These are phyloP conservation scores for Tarenaya hassleriana DNA, from an alignment of 345 rosid species.

Conservation along the genomic window DNA sequence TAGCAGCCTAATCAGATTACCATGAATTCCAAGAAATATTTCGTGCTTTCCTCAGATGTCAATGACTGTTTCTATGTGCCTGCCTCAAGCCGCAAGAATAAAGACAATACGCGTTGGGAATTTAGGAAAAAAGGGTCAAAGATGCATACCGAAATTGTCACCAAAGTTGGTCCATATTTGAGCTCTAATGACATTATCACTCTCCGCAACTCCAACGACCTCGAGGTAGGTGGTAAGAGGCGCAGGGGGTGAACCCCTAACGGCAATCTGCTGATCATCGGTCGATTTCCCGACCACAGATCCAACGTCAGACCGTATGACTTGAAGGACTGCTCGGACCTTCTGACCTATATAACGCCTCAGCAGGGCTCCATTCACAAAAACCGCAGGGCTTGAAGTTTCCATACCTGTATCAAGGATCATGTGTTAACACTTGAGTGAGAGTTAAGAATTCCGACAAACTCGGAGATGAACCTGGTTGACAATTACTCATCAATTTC, in stretches of 20 bases:
- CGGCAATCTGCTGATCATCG: slow-evolving; percentile 53
- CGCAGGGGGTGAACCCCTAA: slow-evolving; percentile 49
- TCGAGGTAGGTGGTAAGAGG: slow-evolving; percentile 62
- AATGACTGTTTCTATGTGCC: too few species aligned
- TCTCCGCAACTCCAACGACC: slow-evolving; percentile 80
- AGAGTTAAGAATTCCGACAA: too few species aligned
- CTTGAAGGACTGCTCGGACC: slow-evolving; percentile 72
- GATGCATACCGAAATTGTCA: slow-evolving; percentile 51
- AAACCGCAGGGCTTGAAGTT: slow-evolving; percentile 70
- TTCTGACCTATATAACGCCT: slow-evolving; percentile 52
- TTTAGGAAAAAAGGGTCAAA: background rate
- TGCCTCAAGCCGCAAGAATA: too few species aligned
- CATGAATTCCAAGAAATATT: too few species aligned
- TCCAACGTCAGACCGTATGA: slow-evolving; percentile 41
- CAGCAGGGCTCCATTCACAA: slow-evolving; percentile 68
- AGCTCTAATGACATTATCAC: slow-evolving; percentile 51
- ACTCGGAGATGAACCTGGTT: too few species aligned
- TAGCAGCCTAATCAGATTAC: too few species aligned
- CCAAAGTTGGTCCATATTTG: slow-evolving; percentile 77
- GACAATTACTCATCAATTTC: too few species aligned
- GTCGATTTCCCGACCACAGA: slow-evolving; percentile 60
- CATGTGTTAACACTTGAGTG: too few species aligned
- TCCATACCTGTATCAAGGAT: slow-evolving; percentile 43
- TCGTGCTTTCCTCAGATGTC: too few species aligned
- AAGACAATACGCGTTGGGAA: too few species aligned